These are phyloP conservation scores for Globisporangium irregulare DNA, from an alignment of 352 stramenopile genomes.

Conservation along the genomic window DNA sequence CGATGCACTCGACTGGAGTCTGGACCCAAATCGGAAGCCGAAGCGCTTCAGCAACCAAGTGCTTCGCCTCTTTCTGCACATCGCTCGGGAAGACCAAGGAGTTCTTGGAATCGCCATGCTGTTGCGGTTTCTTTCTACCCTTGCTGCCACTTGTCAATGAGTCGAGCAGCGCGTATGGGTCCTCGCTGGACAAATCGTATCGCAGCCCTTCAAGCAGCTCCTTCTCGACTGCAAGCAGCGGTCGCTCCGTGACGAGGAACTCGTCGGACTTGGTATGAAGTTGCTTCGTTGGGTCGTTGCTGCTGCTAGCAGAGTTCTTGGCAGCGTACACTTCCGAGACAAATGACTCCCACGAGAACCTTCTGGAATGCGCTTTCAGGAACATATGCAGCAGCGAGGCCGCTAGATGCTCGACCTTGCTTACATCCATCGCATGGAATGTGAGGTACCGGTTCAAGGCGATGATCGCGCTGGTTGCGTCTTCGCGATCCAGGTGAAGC, in stretches of 20 bases:
- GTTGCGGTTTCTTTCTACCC: slow-evolving; percentile 30
- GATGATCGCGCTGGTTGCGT: slow-evolving; percentile 73
- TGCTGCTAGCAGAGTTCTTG: slow-evolving; percentile 31
- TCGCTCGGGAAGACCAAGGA: slow-evolving; percentile 30
- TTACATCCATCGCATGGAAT: slow-evolving; percentile 63
- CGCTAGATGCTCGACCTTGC: slow-evolving; percentile 61
- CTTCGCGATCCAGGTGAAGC: slow-evolving; percentile 61
- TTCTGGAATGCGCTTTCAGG: slow-evolving; percentile 65
- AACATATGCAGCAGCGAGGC: slow-evolving; percentile 74
- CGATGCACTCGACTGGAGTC: slow-evolving; percentile 56
- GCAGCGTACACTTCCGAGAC: slow-evolving; percentile 70
- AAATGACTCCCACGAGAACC: slow-evolving; percentile 59
- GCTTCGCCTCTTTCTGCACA: slow-evolving; percentile 66
- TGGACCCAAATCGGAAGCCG: slow-evolving; percentile 64
- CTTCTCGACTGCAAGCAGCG: slow-evolving; percentile 56
- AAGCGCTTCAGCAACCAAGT: slow-evolving; percentile 52
- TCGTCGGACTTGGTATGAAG: slow-evolving; percentile 33
- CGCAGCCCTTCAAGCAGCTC: slow-evolving; percentile 71
- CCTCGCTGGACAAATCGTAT: slow-evolving; percentile 69
- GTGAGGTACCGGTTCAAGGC: slow-evolving; percentile 77
- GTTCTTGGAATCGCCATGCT: slow-evolving; percentile 12
- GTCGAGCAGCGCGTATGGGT: slow-evolving; percentile 75
- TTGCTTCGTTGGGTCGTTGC: slow-evolving; percentile 18
- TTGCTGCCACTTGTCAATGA: slow-evolving; percentile 47
- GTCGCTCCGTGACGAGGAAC: slow-evolving; percentile 50